These are phyloP conservation scores for Nymphaea thermarum DNA, from an alignment of 164 flowering plant genomes.

Conservation along the genomic window DNA sequence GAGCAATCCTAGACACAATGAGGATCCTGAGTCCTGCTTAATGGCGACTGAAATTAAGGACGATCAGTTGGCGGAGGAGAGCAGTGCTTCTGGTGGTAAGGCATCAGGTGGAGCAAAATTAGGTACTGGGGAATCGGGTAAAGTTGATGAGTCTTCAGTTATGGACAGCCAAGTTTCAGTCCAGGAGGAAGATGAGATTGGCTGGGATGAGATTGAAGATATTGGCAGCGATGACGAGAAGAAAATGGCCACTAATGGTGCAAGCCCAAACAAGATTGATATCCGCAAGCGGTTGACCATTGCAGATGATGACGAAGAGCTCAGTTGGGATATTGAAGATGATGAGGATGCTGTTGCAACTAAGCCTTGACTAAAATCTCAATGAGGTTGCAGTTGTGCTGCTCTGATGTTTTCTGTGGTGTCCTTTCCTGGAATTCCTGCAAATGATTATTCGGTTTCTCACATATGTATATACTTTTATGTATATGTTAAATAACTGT, in stretches of 20 bases:
- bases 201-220: slow-evolving; percentile 95
- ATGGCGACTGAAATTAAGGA: neutral
- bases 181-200: slow-evolving; percentile 66
- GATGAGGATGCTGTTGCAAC: slow-evolving; percentile 30
- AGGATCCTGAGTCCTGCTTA: neutral
- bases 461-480: neutral
- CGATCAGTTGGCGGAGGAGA: neutral
- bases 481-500: no score
- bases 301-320: slow-evolving; percentile 71
- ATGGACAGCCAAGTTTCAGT: slow-evolving; percentile 43
- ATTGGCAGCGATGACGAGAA: slow-evolving; percentile 48
- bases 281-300: slow-evolving; percentile 48
- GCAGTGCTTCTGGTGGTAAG: slow-evolving; percentile 14
- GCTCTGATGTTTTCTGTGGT: neutral
- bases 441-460: neutral
- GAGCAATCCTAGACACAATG: neutral
- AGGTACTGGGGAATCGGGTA: slow-evolving; percentile 29
- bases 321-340: slow-evolving; percentile 89
- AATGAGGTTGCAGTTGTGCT: neutral
- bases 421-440: neutral
- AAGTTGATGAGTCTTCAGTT: slow-evolving; percentile 47
- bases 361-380: slow-evolving; percentile 23
- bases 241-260: slow-evolving; percentile 13
- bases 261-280: slow-evolving; percentile 32
- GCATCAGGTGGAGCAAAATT: slow-evolving; percentile 20